Base-by-base conservation (phyloP, 768 basidiomycete genomes). In the Tulasnella sp. region DNA sequence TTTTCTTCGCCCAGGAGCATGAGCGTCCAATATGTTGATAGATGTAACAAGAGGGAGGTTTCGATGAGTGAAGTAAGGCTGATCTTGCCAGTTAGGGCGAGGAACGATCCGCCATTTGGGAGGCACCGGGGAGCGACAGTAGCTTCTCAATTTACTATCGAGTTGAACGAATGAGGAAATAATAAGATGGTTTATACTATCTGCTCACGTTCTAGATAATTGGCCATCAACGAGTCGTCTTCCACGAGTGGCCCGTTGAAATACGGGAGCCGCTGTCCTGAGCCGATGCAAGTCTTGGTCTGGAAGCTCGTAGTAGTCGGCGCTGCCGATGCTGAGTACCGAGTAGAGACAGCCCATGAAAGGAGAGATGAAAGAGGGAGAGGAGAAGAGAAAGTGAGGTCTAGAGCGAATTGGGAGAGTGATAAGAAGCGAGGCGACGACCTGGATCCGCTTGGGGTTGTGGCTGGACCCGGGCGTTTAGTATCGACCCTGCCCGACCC, bases 331-430 rank as follows among this genome's bases (percentile, higher is more conserved):
- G 29, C 58, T 29, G 5, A 64, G 58, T 29, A 64, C 4, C 17
- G 58, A 64, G 58, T 64, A 64, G 58, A 64, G 58, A 64, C 58
- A 64, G 31, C 58, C 58, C 58, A 64, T 64, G 58, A 64, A 34
- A 34, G 29, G 31, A 64, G 29, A 64, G 31, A 25, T 1, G 29
- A 64, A 9, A 25, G 58, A 12, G 29, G 58, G 5, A 31, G 31
- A 17, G 58, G 14, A 64, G 31, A 29, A 25, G 0, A 29, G 14
- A 34, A 64, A 31, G 5, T 29, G 31, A 64, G 31, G 11, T 64
- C 58, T 25, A 34, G 25, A 12, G 58, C 58, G 58, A 34, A 34
- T 22, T 58, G 54, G 54, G 54, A 6, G 54, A 58, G 25, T 29
- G 58, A 64, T 34, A 29, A 11, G 15, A 17, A 17, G 42, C 42